Evolutionary conservation across 306 rosid genomes (phyloP), one percentile per base, ranked within the genome.

Genomic region (Pterocarpus santalinus): DNA sequence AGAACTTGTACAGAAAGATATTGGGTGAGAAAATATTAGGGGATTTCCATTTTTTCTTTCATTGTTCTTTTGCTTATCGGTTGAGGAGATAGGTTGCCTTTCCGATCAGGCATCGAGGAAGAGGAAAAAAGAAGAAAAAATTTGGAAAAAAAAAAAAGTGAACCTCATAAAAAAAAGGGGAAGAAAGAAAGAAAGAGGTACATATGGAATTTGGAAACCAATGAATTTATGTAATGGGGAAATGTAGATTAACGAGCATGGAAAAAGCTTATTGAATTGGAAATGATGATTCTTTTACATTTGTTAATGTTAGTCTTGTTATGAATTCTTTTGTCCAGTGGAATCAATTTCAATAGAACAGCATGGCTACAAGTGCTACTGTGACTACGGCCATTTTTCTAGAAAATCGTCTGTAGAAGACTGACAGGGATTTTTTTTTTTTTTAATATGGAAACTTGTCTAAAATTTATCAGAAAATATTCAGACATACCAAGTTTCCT

Each of bases 201-300:
- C 91, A 83, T 61, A 49, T 36, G 79, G 91, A 83, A 83, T 81
- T 86, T 86, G 84, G 90, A 74, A 71, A 84, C 87, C 85, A 79
- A 77, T 74, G 85, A 65, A 67, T 81, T 87, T 81, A 78, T 88
- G 88, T 87, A 79, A 75, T 88, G 86, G 90, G 97, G 71, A 86
- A 91, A 77, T 90, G 93, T 91, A 90, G 93, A 91, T 89, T 69
- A 82, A 78, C 61, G 88, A 80, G 88, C 73, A 80, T 82, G 85
- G 92, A 85, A 56, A 81, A 85, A 80, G 90, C 82, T 71, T 83
- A 87, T 83, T 87, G 84, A 86, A 88, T 85, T 87, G 83, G 55
- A 71, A 77, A 82, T 84, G 83, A 75, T 81, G 79, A 85, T 91
- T 90, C 90, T 90, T 86, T 90, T 79, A 67, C 79, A 39, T 69